phyloP scores from a whole-genome alignment of 2,329 filamentous ascomycete species.

The Fusarium brevicatenulatum region DNA sequence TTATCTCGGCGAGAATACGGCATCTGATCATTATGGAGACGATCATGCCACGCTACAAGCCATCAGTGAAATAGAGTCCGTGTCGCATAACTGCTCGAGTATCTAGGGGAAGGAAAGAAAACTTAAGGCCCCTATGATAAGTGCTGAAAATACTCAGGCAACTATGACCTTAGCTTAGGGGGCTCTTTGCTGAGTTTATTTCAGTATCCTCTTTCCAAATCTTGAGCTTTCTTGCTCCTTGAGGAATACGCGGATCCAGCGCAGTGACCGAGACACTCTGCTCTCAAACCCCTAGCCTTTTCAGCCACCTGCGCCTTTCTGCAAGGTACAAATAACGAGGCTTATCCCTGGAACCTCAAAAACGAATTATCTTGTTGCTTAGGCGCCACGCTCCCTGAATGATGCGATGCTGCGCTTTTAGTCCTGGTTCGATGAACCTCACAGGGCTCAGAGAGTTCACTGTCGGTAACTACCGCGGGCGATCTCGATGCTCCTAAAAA shows the following conservation, averaged over 20 bases:
- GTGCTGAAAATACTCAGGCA: not conserved
- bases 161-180: not conserved
- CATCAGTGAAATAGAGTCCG: not conserved
- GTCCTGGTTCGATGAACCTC: rapidly evolving
- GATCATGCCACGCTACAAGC: not conserved
- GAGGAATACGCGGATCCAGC: not conserved
- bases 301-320: not conserved
- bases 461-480: rapidly evolving
- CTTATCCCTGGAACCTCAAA: not conserved
- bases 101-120: not conserved
- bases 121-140: rapidly evolving
- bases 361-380: not conserved
- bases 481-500: not conserved
- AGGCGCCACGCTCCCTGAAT: too few species aligned
- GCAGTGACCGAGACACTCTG: not conserved
- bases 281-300: not conserved
- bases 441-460: too few species aligned
- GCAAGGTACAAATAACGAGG: not conserved
- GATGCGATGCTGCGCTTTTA: not conserved
- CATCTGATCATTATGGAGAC: not conserved
- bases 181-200: not conserved
- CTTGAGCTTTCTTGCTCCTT: not conserved
- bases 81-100: not conserved
- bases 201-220: not conserved
- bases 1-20: not conserved